Conservation (phyloP, 148 eudicot species). For the Polygonum maritimum region DNA sequence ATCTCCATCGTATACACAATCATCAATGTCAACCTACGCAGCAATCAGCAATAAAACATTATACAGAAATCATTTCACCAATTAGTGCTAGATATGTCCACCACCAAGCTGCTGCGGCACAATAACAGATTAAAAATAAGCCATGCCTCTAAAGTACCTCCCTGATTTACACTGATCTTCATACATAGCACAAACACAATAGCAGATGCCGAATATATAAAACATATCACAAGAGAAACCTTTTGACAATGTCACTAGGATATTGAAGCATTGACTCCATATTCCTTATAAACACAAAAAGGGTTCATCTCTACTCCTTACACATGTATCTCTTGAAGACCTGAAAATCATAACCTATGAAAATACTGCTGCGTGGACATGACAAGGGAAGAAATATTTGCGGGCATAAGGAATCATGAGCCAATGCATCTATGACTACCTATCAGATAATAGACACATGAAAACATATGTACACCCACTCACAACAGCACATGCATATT, state of each 20-base stretch:
- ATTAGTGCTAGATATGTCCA: neutral
- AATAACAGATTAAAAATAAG: neutral
- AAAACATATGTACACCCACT: neutral
- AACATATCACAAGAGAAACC: neutral
- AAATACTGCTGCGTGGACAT: neutral
- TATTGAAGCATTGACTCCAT: neutral
- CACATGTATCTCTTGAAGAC: neutral
- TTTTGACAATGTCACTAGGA: neutral
- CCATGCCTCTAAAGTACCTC: neutral
- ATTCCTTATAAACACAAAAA: neutral
- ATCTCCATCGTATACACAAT: slow-evolving; percentile 42
- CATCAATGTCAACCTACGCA: slow-evolving; percentile 52
- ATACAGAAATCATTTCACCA: neutral
- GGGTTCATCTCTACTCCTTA: neutral
- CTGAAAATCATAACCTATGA: neutral
- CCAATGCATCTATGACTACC: neutral
- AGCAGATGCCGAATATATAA: neutral
- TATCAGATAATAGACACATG: neutral
- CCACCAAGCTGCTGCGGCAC: neutral
- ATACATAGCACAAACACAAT: neutral
- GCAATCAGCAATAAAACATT: neutral
- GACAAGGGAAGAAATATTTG: neutral
- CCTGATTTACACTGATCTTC: neutral
- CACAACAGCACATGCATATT: neutral
- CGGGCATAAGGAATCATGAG: neutral